These are phyloP conservation scores for Fusarium sp. DNA, from an alignment of 2,329 filamentous ascomycete genomes.

Conservation along the genomic window DNA sequence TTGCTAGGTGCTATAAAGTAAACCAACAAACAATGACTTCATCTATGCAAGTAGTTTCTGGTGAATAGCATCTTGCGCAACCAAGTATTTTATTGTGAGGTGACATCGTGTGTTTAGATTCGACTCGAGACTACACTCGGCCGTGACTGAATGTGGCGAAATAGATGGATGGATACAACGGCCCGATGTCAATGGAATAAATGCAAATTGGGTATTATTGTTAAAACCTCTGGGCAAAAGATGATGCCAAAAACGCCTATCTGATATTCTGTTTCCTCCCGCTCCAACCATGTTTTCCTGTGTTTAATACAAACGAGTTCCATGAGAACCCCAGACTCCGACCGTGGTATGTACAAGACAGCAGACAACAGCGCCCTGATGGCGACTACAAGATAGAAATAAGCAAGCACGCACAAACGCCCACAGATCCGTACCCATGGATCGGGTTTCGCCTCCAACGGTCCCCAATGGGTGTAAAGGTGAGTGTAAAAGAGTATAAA, in stretches of 20 bases:
- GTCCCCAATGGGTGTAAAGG: not conserved
- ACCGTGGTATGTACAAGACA: constrained; percentile 27
- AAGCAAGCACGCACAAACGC: constrained; percentile 21
- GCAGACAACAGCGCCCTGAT: constrained; percentile 12
- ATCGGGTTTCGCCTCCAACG: constrained; percentile 8
- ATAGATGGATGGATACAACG: no score
- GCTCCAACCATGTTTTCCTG: constrained; percentile 14
- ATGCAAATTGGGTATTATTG: constrained; percentile 20
- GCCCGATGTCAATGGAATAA: not conserved
- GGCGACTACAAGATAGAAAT: constrained; percentile 17
- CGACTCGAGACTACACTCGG: not conserved
- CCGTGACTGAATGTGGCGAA: no score
- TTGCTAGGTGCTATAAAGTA: not conserved
- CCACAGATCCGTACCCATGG: constrained; percentile 30
- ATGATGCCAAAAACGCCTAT: constrained; percentile 41
- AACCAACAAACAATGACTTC: not conserved
- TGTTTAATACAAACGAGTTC: constrained; percentile 25
- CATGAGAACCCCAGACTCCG: constrained; percentile 23
- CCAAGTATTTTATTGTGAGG: not conserved
- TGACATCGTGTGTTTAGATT: not conserved
- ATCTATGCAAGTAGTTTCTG: no score
- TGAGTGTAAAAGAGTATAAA: constrained; percentile 1
- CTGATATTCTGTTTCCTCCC: constrained; percentile 29
- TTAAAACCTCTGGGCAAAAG: constrained; percentile 15
- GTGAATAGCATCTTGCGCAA: no score